Evolutionary conservation across 345 rosid species (phyloP).

Genomic region (Sonneratia alba): DNA sequence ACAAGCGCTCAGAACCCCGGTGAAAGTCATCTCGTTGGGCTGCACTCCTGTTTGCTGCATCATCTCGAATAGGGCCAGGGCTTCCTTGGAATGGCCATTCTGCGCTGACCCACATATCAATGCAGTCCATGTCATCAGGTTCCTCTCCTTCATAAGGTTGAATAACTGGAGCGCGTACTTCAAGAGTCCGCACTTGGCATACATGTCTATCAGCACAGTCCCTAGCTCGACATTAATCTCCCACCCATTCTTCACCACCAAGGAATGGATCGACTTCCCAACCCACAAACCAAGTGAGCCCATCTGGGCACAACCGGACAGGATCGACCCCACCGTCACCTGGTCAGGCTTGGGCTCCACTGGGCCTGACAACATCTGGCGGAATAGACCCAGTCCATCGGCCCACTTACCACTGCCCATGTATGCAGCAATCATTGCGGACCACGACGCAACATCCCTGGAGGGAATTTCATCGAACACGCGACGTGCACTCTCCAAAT

Average conservation of each 20-base stretch:
- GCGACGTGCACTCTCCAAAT: slow-evolving; percentile 22
- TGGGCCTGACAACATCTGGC: slow-evolving; percentile 32
- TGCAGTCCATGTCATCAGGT: slow-evolving; percentile 45
- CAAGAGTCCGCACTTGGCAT: slow-evolving; percentile 36
- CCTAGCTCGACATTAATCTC: slow-evolving; percentile 28
- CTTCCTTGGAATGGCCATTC: slow-evolving; percentile 39
- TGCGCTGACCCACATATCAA: slow-evolving; percentile 48
- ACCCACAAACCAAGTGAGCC: slow-evolving; percentile 26
- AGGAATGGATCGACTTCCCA: slow-evolving; percentile 43
- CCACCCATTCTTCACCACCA: slow-evolving; percentile 34
- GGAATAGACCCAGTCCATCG: slow-evolving; percentile 35
- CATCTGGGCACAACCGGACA: slow-evolving; percentile 39
- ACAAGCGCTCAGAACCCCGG: slow-evolving; percentile 37
- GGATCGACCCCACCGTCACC: slow-evolving; percentile 31
- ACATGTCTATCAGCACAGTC: slow-evolving; percentile 45
- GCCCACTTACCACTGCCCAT: slow-evolving; percentile 31
- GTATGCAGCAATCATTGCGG: slow-evolving; percentile 40
- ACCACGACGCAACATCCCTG: slow-evolving; percentile 50
- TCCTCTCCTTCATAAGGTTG: slow-evolving; percentile 31
- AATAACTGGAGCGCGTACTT: slow-evolving; percentile 26
- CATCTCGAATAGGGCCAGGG: slow-evolving; percentile 26
- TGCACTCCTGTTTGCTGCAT: slow-evolving; percentile 27
- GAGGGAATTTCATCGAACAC: slow-evolving; percentile 28
- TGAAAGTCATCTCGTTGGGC: slow-evolving; percentile 30
- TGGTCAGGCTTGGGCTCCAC: slow-evolving; percentile 26